phyloP scores from a whole-genome alignment of 2,329 filamentous ascomycete species.

The Fusarium austroafricanum region DNA sequence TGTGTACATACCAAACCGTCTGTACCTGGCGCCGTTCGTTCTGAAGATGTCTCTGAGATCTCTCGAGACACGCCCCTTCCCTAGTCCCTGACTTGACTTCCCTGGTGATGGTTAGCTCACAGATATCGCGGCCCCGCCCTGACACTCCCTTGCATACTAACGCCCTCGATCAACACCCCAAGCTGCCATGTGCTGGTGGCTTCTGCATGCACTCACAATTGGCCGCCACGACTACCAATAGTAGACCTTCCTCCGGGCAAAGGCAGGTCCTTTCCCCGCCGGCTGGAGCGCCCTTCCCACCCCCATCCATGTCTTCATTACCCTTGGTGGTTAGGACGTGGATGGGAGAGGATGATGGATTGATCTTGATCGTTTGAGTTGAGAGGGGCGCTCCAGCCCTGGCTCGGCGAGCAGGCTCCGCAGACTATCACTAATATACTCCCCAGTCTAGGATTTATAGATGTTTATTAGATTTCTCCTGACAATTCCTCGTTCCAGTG shows the following conservation, averaged over 20 bases:
- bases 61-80: conserved; percentile 39
- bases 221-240: conserved; percentile 41
- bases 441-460: conserved; percentile 55
- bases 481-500: conserved; percentile 54
- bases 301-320: conserved; percentile 37
- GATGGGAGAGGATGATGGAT: conserved; percentile 43
- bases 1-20: conserved; percentile 50
- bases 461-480: conserved; percentile 49
- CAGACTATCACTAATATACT: conserved; percentile 48
- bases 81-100: conserved; percentile 8
- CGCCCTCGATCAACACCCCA: conserved; percentile 51
- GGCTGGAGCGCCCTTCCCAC: conserved; percentile 42
- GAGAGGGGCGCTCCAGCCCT: conserved; percentile 48
- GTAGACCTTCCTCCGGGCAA: conserved; percentile 47
- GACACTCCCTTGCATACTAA: conserved; percentile 52
- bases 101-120: conserved; percentile 44
- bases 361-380: conserved; percentile 51
- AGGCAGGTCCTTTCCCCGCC: conserved; percentile 45
- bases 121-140: conserved; percentile 46
- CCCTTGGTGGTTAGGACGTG: conserved; percentile 47
- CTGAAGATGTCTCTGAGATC: conserved; percentile 38
- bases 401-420: conserved; percentile 52
- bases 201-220: conserved; percentile 45
- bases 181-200: conserved; percentile 53
- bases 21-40: conserved; percentile 45